Conservation (phyloP, 116 monocot species). For the Cymodocea nodosa region DNA sequence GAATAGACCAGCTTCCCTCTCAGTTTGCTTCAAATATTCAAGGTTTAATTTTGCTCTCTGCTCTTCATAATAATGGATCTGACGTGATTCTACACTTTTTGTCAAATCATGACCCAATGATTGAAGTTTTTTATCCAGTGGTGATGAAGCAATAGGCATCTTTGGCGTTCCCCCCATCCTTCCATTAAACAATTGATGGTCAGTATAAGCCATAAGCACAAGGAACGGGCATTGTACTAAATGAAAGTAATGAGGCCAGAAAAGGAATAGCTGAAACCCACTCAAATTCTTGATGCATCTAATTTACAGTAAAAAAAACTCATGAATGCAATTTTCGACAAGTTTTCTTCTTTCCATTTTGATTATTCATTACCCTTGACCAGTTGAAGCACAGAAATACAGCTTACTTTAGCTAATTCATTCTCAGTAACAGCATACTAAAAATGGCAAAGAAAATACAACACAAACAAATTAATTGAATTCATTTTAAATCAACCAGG, state of each 20-base stretch:
- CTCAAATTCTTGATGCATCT: too few relatives aligned
- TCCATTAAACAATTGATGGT: neutral
- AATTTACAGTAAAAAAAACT: too few relatives aligned
- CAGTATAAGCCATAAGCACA: neutral
- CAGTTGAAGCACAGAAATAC: too few relatives aligned
- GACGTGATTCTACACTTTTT: neutral
- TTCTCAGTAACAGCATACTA: too few relatives aligned
- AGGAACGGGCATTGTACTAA: neutral
- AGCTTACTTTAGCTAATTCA: too few relatives aligned
- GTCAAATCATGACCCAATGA: neutral
- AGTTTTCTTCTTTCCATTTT: too few relatives aligned
- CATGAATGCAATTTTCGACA: too few relatives aligned
- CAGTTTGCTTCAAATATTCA: conserved; percentile 12
- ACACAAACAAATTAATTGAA: too few relatives aligned
- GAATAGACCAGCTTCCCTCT: conserved; percentile 9
- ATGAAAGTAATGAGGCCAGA: neutral
- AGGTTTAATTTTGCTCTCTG: conserved; percentile 25
- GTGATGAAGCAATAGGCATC: conserved; percentile 23
- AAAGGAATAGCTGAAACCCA: neutral
- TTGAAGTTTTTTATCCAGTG: conserved; percentile 25
- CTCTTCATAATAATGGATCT: conserved; percentile 15
- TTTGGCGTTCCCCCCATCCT: conserved; percentile 27
- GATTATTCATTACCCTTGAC: too few relatives aligned
- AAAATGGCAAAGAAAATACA: too few relatives aligned
- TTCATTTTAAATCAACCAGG: too few relatives aligned